Evolutionary conservation across 352 stramenopile genomes (phyloP).

Genomic region (Pythium scleroteichum): DNA sequence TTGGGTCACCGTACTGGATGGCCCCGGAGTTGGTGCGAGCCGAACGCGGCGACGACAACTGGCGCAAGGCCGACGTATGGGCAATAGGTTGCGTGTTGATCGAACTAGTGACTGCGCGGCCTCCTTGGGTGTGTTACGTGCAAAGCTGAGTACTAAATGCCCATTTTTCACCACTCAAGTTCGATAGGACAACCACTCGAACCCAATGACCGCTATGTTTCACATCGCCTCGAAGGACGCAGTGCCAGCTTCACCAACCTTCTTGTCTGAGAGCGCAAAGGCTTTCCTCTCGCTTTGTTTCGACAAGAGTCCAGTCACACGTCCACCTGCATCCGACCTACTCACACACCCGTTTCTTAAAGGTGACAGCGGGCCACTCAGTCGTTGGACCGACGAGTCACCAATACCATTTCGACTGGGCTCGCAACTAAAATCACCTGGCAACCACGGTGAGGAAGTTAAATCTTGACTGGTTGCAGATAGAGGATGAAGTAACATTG

Average conservation of each 20-base stretch:
- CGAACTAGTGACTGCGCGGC: constrained; percentile 87
- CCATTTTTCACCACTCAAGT: too few species aligned
- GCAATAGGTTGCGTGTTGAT: constrained; percentile 88
- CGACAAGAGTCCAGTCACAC: constrained; percentile 54
- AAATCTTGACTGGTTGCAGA: too few species aligned
- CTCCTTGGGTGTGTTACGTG: constrained; percentile 78
- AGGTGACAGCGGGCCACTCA: background rate
- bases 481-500: too few species aligned
- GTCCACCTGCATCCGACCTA: constrained; percentile 86
- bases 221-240: constrained; percentile 71
- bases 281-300: constrained; percentile 63
- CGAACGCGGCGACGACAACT: constrained; percentile 63
- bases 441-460: too few species aligned
- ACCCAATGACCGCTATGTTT: constrained; percentile 80
- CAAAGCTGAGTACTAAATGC: too few species aligned
- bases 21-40: constrained; percentile 93
- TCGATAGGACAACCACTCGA: constrained; percentile 66
- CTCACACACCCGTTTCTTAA: constrained; percentile 61
- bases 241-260: constrained; percentile 45
- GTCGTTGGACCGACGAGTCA: background rate
- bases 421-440: too few species aligned
- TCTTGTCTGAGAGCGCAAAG: constrained; percentile 40
- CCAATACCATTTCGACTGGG: background rate
- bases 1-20: constrained; percentile 96
- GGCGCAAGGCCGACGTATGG: constrained; percentile 92